Base-by-base conservation (phyloP, 2,329 filamentous ascomycete species). In the Nothophaeocryptopus gaeumannii region DNA sequence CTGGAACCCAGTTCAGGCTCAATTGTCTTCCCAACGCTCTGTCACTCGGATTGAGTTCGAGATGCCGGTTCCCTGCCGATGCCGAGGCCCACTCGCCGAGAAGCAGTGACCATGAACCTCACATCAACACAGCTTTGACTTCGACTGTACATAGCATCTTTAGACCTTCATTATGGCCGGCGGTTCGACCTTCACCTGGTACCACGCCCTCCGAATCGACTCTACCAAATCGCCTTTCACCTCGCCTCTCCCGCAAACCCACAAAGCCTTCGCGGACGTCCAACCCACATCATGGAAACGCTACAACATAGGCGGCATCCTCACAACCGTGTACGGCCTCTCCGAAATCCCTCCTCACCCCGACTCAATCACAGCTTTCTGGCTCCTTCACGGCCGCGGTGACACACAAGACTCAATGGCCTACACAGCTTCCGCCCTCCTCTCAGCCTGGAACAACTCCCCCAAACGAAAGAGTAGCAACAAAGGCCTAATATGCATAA, bases 341-440 rank as follows among this genome's bases (percentile, higher is more conserved):
- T 73, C 83, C 29, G 88, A 96, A 65, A 77, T 96, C 0, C 74
- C 82, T 1, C 45, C 74, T 0, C 50, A 66, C 2, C 11, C 59
- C 8, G 70, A 77, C 11, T 73, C 78, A 3, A 74, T 95, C 32
- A 84, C 89, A 16, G 88, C 87, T 62, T 80, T 97, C n/a, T 96
- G 91, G 89, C 83, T 97, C 10, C 80, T 96, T 13, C 90, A 97
- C 66, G 88, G 88, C 2, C 82, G 93, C 16, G 77, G 86, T 0
- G 78, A 84, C 46, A 81, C 76, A 0, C 84, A 87, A 64, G 81
- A 82, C 47, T 80, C 80, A 55, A 96, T 97, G 91, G 75, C 77
- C 1, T 82, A 82, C 26, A 79, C 93, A 46, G 91, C 89, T 2
- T 73, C 78, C n/a, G 78, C 80, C 5, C 76, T 82, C 10, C 77